Conservation (phyloP, 176 grass and related monocot genomes). For the Eleusine coracana region DNA sequence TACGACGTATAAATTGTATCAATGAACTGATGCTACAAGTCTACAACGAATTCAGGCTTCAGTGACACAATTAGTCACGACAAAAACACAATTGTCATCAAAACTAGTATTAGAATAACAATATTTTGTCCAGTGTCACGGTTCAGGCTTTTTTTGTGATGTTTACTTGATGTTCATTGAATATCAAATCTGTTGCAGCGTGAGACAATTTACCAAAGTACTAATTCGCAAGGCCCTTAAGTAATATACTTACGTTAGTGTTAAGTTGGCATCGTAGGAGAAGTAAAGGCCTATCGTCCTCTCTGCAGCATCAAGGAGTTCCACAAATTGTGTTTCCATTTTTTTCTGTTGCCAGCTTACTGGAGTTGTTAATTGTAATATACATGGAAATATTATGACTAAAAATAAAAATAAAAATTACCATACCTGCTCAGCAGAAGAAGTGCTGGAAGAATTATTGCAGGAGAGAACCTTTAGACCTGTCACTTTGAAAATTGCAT, state of each 20-base stretch:
- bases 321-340: slow-evolving; percentile 73
- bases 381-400: slow-evolving; percentile 21
- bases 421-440: slow-evolving; percentile 65
- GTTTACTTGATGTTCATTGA: too few relatives aligned
- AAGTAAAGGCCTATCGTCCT: slow-evolving; percentile 83
- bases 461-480: slow-evolving; percentile 81
- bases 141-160: too few relatives aligned
- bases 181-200: too few relatives aligned
- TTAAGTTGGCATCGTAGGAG: slow-evolving; percentile 91
- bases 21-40: background rate
- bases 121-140: too few relatives aligned
- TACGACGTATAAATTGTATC: background rate
- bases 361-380: slow-evolving; percentile 22
- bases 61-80: too few relatives aligned
- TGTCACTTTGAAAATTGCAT: slow-evolving; percentile 89
- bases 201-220: slow-evolving; percentile 3
- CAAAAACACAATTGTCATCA: too few relatives aligned
- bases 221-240: slow-evolving; percentile 1
- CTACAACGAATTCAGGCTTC: too few relatives aligned
- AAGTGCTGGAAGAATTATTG: slow-evolving; percentile 65
- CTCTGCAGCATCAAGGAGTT: slow-evolving; percentile 77
- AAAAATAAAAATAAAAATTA: slow-evolving; percentile 31
- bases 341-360: slow-evolving; percentile 75
- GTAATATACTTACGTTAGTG: slow-evolving; percentile 61
- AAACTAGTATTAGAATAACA: too few relatives aligned